Evolutionary conservation across 2,329 filamentous ascomycete species (phyloP).

Genomic region (Monosporascus sp.): DNA sequence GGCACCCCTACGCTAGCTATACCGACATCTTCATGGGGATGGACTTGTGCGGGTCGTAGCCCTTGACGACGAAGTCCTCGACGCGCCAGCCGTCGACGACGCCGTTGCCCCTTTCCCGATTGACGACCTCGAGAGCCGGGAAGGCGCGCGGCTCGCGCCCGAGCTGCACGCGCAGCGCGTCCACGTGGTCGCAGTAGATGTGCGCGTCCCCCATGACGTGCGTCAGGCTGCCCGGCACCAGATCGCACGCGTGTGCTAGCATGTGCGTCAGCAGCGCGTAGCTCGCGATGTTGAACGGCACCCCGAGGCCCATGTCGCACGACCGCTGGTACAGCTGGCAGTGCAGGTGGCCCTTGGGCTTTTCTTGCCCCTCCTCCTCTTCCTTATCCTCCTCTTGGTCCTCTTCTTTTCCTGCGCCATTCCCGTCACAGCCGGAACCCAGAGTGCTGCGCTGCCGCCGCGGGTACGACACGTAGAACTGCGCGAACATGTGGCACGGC

Average conservation of each 20-base stretch:
- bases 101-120: constrained; percentile 58
- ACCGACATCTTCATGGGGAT: constrained; percentile 99
- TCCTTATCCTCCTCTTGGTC: neutral
- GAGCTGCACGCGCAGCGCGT: constrained; percentile 77
- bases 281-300: constrained; percentile 95
- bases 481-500: constrained; percentile 80
- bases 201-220: constrained; percentile 99
- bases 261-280: constrained; percentile 95
- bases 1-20: constrained; percentile 24
- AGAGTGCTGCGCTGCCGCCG: constrained; percentile 9
- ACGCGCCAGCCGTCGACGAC: constrained; percentile 90
- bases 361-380: constrained; percentile 21
- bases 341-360: constrained; percentile 65
- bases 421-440: constrained; percentile 7
- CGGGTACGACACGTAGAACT: constrained; percentile 70
- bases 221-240: constrained; percentile 80
- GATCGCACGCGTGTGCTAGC: constrained; percentile 78
- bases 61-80: constrained; percentile 82
- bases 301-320: constrained; percentile 94
- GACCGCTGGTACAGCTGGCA: constrained; percentile 90
- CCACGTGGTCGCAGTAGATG: constrained; percentile 88
- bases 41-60: constrained; percentile 83
- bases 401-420: constrained; percentile 16
- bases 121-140: constrained; percentile 66
- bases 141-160: constrained; percentile 75